Base-by-base conservation (phyloP, 371 early-diverging fungal genomes). In the Haplosporangium sp. region DNA sequence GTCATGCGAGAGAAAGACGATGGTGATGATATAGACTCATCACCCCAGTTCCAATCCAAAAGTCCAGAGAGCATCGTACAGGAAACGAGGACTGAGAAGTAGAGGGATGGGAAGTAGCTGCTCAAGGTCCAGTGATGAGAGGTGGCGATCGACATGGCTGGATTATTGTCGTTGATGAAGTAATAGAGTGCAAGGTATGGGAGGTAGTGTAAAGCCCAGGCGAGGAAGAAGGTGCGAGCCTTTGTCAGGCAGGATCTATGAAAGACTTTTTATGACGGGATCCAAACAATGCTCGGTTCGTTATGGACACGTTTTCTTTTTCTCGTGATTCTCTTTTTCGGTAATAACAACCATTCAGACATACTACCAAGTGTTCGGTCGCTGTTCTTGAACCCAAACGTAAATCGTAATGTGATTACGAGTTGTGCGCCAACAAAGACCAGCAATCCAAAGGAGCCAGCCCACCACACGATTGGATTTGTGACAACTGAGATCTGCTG, bases 31-130 rank as follows among this genome's bases (percentile, higher is more conserved):
- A n/a, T n/a, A n/a, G n/a, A n/a, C n/a, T n/a, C n/a, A n/a, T n/a
- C n/a, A n/a, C n/a, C n/a, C n/a, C n/a, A n/a, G n/a, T n/a, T n/a
- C n/a, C n/a, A 8, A 11, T 11, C 29, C 42, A 62, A 42, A 21
- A 67, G 16, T 9, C 68, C 60, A 0, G 68, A 55, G 37, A 63
- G 51, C 36, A 67, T 7, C 0, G 67, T 62, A 38, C 55, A 62
- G 18, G 59, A 29, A 6, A 67, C 41, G 13, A 74, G 61, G 64
- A 74, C 20, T 0, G 55, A 42, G n/a, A 56, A 67, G 60, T 67
- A 74, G 53, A 74, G 56, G 0, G 74, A 54, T 9, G 74, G 74
- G 42, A 63, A 74, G 47, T 74, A 74, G 12, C 59, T 52, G 20
- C 56, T 51, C 2, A 20, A 43, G 16, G 40, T 60, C 55, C 54